Conservation (phyloP, 768 basidiomycete genomes). For the Dioszegia crocea region DNA sequence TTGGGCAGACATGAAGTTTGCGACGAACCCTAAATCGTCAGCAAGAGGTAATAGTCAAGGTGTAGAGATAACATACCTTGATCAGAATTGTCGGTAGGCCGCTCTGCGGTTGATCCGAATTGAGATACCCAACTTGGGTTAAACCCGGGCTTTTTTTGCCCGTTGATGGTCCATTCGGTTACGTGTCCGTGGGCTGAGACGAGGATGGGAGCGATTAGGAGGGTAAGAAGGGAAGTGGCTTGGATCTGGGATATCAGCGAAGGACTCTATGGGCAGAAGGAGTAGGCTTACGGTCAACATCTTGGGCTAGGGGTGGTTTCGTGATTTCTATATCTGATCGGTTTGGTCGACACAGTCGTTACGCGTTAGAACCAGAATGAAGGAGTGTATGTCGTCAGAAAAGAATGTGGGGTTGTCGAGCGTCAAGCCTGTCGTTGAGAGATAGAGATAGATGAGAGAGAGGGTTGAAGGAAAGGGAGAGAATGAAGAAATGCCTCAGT, state of each 20-base stretch:
- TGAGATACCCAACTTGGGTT: neutral
- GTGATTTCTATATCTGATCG: no score
- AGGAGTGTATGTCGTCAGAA: no score
- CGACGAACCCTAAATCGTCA: neutral
- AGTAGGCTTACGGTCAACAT: conserved; percentile 1
- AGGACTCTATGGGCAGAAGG: neutral
- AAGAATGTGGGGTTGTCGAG: no score
- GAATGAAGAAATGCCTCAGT: no score
- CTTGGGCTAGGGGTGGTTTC: neutral
- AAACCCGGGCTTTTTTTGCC: neutral
- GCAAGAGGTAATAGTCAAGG: neutral
- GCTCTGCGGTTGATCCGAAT: neutral
- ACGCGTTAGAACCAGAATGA: no score
- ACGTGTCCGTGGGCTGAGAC: neutral
- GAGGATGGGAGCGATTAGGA: neutral
- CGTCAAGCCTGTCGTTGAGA: no score
- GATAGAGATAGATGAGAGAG: no score
- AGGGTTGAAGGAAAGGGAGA: no score
- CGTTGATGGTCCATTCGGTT: neutral
- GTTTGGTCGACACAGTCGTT: no score
- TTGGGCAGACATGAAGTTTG: neutral
- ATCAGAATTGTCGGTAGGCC: neutral
- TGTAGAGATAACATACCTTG: neutral
- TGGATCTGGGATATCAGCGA: neutral
- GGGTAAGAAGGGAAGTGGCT: neutral